Percentiles rank a stretch among this genome's conserved stretches.
phyloP scores from a whole-genome alignment of 768 basidiomycete species.

The Cyclocybe cylindracea region DNA sequence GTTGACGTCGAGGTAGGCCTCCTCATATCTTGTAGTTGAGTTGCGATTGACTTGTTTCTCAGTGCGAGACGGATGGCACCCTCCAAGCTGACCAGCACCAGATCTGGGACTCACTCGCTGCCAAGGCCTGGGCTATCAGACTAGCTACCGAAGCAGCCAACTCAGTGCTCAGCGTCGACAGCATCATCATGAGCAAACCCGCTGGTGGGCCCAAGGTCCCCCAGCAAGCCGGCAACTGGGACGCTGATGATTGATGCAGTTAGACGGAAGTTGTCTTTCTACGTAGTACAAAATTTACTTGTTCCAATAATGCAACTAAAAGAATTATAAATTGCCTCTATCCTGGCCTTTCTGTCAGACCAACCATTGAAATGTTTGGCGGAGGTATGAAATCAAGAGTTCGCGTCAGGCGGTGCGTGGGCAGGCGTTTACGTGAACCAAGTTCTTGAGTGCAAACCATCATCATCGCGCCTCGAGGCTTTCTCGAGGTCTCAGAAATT shows the following conservation, averaged over 20 bases:
- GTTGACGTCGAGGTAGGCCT: slow-evolving; percentile 82
- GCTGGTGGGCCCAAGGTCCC: slow-evolving; percentile 87
- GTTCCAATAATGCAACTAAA: no score
- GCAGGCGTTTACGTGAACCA: no score
- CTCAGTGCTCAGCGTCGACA: slow-evolving; percentile 91
- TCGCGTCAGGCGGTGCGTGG: no score
- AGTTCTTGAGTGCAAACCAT: no score
- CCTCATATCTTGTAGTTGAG: background rate
- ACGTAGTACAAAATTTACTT: no score
- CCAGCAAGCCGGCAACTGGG: slow-evolving; percentile 87
- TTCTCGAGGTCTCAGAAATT: no score
- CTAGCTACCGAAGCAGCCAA: slow-evolving; percentile 92
- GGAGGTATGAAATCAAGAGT: no score
- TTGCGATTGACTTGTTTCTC: background rate
- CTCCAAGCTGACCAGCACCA: slow-evolving; percentile 59
- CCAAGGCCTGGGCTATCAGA: slow-evolving; percentile 87
- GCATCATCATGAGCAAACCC: slow-evolving; percentile 97
- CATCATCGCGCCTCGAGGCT: no score
- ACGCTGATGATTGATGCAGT: slow-evolving; percentile 59
- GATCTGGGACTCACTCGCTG: slow-evolving; percentile 86
- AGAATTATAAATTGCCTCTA: no score
- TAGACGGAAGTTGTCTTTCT: no score
- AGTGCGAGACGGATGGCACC: slow-evolving; percentile 83
- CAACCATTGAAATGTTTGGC: no score
- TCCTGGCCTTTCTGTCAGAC: no score